phyloP scores from a whole-genome alignment of 345 rosid species.

The Brassica rapa region DNA sequence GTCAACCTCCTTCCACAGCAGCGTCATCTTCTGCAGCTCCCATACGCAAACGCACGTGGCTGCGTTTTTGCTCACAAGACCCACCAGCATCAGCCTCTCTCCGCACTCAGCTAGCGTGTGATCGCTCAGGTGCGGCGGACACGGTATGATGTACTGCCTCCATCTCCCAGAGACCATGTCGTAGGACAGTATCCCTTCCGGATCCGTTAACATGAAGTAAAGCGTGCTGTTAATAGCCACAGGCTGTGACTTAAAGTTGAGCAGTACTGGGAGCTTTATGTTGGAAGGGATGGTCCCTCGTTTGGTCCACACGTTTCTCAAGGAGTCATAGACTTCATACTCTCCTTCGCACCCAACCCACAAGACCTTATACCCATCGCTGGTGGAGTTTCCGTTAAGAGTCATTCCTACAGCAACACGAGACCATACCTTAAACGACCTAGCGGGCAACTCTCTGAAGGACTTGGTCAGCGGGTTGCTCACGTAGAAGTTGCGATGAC shows the following conservation, averaged over 20 bases:
- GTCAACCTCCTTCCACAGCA: slow-evolving; percentile 99
- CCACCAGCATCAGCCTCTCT: slow-evolving; percentile 87
- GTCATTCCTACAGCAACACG: slow-evolving; percentile 94
- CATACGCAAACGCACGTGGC: slow-evolving; percentile 97
- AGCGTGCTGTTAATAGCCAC: slow-evolving; percentile 61
- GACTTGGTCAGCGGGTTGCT: slow-evolving; percentile 90
- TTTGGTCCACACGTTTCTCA: slow-evolving; percentile 67
- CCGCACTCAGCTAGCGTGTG: slow-evolving; percentile 85
- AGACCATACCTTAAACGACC: slow-evolving; percentile 90
- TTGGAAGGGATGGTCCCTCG: slow-evolving; percentile 71
- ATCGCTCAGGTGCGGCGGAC: slow-evolving; percentile 76
- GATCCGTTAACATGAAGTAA: slow-evolving; percentile 90
- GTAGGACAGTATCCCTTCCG: slow-evolving; percentile 88
- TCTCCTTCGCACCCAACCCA: slow-evolving; percentile 97
- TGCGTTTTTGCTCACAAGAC: slow-evolving; percentile 86
- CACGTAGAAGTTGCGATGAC: slow-evolving; percentile 82
- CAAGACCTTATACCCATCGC: slow-evolving; percentile 71
- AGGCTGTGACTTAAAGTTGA: slow-evolving; percentile 90
- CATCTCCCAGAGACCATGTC: slow-evolving; percentile 71
- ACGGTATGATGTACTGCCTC: slow-evolving; percentile 77
- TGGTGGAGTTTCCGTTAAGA: slow-evolving; percentile 53
- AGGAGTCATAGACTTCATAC: slow-evolving; percentile 82
- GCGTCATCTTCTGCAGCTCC: slow-evolving; percentile 99
- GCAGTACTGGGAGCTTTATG: slow-evolving; percentile 74
- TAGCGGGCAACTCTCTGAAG: slow-evolving; percentile 79